Percentiles rank a stretch among this genome's conserved stretches.
Conservation (phyloP, 2,329 filamentous ascomycete genomes). For the Lizonia empirigonia region DNA sequence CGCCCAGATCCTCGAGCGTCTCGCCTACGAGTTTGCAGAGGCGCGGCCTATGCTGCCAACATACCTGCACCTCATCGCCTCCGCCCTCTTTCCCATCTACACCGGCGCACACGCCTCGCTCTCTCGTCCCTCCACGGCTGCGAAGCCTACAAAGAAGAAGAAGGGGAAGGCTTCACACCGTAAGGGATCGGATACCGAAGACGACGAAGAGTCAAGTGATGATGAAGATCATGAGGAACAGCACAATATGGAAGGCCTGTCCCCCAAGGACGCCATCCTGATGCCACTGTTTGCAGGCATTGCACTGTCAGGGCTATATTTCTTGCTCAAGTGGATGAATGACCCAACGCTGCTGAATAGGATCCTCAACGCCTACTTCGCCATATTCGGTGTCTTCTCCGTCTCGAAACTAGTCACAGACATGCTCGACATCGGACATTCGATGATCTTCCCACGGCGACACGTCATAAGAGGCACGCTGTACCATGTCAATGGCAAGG, state of each 20-base stretch:
- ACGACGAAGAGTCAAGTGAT: slow-evolving; percentile 35
- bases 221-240: slow-evolving; percentile 57
- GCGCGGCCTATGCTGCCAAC: slow-evolving; percentile 56
- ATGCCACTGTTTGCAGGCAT: slow-evolving; percentile 79
- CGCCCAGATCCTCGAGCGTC: slow-evolving; percentile 36
- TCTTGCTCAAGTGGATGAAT: slow-evolving; percentile 85
- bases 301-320: slow-evolving; percentile 78
- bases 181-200: slow-evolving; percentile 20
- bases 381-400: slow-evolving; percentile 76
- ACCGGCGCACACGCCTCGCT: slow-evolving; percentile 84
- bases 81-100: slow-evolving; percentile 82
- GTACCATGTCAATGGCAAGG: slow-evolving; percentile 54
- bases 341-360: slow-evolving; percentile 82
- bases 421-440: slow-evolving; percentile 65
- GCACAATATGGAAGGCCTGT: slow-evolving; percentile 70
- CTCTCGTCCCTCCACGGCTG: slow-evolving; percentile 80
- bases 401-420: slow-evolving; percentile 77
- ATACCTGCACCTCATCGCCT: slow-evolving; percentile 66
- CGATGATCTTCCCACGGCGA: slow-evolving; percentile 73
- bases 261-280: slow-evolving; percentile 79
- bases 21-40: slow-evolving; percentile 53
- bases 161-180: slow-evolving; percentile 48
- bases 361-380: slow-evolving; percentile 83
- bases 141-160: slow-evolving; percentile 62
- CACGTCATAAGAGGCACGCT: slow-evolving; percentile 62